Base-by-base conservation (phyloP, 2,329 filamentous ascomycete species). In the Apiospora koreana region DNA sequence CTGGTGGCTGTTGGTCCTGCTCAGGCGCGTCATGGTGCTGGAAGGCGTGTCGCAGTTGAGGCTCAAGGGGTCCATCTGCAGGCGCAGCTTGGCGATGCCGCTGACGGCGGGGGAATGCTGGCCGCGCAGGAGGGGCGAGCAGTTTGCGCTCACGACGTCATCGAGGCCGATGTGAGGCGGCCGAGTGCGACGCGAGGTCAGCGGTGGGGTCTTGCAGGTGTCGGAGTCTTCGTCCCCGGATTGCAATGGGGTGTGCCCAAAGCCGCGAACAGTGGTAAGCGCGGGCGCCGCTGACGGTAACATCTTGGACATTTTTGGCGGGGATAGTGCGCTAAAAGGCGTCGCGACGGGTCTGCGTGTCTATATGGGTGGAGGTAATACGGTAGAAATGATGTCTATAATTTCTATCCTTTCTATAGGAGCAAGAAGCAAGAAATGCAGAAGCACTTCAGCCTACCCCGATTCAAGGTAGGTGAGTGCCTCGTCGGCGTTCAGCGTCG, bases 21-120 rank as follows among this genome's bases (percentile, higher is more conserved):
- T 85, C 78, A 87, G 83, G 64, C 80, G 80, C 76, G 88, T 83
- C 43, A 88, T 90, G 74, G 84, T 88, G 23, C 64, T 45, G n/a
- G 64, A 43, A 66, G 85, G 85, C 64, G 87, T 87, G 64, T 81
- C 82, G 25, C 77, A 82, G 72, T 90, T 88, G 18, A 97, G 84
- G 76, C 88, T 93, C 69, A 98, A 84, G 2, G 91, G 89, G 72
- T 97, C 94, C 70, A 97, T 86, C 77, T 96, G 92, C 79, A 92
- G 86, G 79, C 94, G 94, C 77, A 98, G 84, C 76, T 92, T 93
- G 77, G 93, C 93, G 76, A 98, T 94, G 65, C 94, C 94, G 71
- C 92, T 91, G 41, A 90, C 77, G 66, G 83, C 85, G 14, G 88
- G 87, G 23, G 88, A 89, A 21, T 83, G 80, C 35, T 80, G 77